Percentiles rank a stretch among this genome's conserved stretches.
phyloP scores from a whole-genome alignment of 208 protist species.

The Chromosphaera perkinsii region DNA sequence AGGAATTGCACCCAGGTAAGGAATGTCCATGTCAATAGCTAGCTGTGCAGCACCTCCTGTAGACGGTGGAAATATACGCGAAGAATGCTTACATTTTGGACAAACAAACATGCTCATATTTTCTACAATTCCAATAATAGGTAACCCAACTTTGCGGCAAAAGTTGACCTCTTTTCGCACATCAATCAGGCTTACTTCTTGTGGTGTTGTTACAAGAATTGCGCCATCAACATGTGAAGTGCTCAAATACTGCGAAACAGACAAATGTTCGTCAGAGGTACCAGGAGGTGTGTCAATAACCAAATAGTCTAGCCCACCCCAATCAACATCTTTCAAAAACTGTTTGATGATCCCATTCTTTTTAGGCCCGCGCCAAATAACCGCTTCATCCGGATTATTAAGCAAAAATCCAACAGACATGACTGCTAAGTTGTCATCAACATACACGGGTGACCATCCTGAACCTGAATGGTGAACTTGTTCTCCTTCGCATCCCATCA shows the following conservation, averaged over 20 bases:
- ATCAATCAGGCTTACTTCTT: constrained; percentile 94
- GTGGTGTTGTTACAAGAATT: constrained; percentile 83
- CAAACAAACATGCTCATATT: constrained; percentile 96
- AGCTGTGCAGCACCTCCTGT: constrained; percentile 56
- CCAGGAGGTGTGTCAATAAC: constrained; percentile 99
- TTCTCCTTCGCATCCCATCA: constrained; percentile 85
- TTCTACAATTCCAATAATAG: constrained; percentile 95
- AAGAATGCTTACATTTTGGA: constrained; percentile 78
- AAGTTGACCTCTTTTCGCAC: constrained; percentile 97
- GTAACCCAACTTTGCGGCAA: constrained; percentile 88
- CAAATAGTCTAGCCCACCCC: constrained; percentile 92
- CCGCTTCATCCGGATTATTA: constrained; percentile 82
- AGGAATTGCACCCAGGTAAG: constrained; percentile 60
- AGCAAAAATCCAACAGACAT: constrained; percentile 97
- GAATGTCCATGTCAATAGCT: constrained; percentile 44
- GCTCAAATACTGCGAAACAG: constrained; percentile 80
- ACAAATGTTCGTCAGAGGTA: constrained; percentile 99
- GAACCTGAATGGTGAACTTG: constrained; percentile 54
- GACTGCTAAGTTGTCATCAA: constrained; percentile 86
- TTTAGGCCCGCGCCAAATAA: constrained; percentile 95
- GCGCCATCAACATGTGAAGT: constrained; percentile 50
- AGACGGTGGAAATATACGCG: constrained; percentile 79
- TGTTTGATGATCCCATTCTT: constrained; percentile 96
- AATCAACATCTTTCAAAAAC: constrained; percentile 94
- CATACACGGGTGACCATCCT: constrained; percentile 88